A percentile compares a stretch with the other conserved stretches of the same genome.
Evolutionary conservation across 192 early-diverging fungal genomes (phyloP).

Genomic region (Coemansia sp.): DNA sequence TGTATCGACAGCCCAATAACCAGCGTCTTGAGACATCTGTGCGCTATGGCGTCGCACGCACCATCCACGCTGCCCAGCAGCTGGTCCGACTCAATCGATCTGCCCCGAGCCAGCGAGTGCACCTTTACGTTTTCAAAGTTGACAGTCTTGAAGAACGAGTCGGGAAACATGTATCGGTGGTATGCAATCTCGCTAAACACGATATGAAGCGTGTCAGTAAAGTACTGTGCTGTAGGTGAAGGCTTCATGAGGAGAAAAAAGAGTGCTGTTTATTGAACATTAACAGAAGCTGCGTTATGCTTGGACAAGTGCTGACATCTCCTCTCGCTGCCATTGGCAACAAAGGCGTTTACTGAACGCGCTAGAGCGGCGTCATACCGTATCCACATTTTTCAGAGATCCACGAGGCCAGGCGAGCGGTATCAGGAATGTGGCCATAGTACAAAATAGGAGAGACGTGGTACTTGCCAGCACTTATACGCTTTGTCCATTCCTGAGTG

Average conservation of each 20-base stretch:
- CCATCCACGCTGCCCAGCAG: conserved; percentile 28
- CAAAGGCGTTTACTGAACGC: conserved; percentile 13
- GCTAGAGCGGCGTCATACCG: conserved; percentile 17
- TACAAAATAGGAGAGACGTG: conserved; percentile 42
- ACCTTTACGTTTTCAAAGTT: conserved; percentile 18
- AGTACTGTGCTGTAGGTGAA: not conserved
- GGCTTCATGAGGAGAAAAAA: not conserved
- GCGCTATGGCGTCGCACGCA: conserved; percentile 20
- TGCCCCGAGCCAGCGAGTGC: conserved; percentile 20
- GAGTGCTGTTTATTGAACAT: not conserved
- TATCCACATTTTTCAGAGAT: conserved; percentile 48
- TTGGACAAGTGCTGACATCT: too few relatives aligned
- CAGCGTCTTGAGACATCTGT: conserved; percentile 16
- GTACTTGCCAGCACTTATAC: conserved; percentile 19
- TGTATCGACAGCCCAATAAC: conserved; percentile 32
- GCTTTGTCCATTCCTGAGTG: conserved; percentile 34
- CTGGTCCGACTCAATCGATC: conserved; percentile 33
- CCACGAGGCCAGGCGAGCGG: conserved; percentile 39
- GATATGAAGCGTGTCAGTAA: conserved; percentile 22
- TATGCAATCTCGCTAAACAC: conserved; percentile 39
- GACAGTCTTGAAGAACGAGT: conserved; percentile 18
- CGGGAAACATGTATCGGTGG: conserved; percentile 41
- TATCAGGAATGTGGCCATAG: conserved; percentile 49
- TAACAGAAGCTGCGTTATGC: too few relatives aligned
- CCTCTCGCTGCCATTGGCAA: too few relatives aligned